Evolutionary conservation across 2,329 filamentous ascomycete species (phyloP).

Genomic region (Diaporthe destruens): DNA sequence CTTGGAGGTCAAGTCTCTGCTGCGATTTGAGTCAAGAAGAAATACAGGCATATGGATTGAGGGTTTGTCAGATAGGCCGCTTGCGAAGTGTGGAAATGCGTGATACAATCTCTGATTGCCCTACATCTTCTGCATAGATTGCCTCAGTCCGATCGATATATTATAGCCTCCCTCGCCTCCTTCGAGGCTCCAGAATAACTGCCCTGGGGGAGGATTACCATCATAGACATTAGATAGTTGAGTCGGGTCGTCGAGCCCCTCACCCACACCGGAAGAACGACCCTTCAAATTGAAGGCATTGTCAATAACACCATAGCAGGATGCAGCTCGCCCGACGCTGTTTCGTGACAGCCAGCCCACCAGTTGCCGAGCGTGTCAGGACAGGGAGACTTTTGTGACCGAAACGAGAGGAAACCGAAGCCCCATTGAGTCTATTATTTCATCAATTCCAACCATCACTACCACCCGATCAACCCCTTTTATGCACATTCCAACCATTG

Average conservation of each 20-base stretch:
- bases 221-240: constrained; percentile 15
- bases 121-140: neutral
- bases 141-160: neutral
- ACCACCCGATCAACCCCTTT: neutral
- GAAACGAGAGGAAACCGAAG: constrained; percentile 23
- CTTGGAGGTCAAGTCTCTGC: neutral
- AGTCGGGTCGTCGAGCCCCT: neutral
- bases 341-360: neutral
- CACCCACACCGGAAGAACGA: neutral
- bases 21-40: too few relatives aligned
- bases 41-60: too few relatives aligned
- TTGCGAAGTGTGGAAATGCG: neutral
- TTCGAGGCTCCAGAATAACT: neutral
- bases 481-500: constrained; percentile 16
- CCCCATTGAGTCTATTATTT: constrained; percentile 28
- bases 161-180: neutral
- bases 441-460: neutral
- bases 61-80: neutral
- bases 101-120: constrained; percentile 13
- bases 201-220: neutral
- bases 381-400: neutral
- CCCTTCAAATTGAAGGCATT: neutral
- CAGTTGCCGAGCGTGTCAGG: neutral
- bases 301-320: neutral
- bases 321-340: neutral